Conservation (phyloP, 2,329 filamentous ascomycete genomes). For the Penicillium sp. region DNA sequence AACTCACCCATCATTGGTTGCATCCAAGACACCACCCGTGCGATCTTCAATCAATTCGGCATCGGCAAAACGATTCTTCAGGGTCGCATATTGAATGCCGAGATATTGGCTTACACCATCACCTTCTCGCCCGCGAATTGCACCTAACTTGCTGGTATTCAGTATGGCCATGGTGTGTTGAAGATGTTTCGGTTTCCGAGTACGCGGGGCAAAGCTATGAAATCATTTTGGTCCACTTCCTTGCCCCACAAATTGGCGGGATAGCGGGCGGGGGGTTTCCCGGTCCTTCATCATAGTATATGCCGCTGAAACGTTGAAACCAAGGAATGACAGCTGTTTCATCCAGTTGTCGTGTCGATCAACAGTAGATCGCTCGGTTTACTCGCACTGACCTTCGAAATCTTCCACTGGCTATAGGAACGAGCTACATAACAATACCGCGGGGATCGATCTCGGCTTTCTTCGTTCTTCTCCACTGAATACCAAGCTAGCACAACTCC, state of each 20-base stretch:
- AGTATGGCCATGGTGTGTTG: slow-evolving; percentile 6
- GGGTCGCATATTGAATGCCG: slow-evolving; percentile 40
- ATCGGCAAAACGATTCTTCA: slow-evolving; percentile 36
- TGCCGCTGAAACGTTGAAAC: no score
- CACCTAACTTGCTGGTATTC: slow-evolving; percentile 29
- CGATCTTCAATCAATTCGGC: slow-evolving; percentile 31
- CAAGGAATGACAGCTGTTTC: no score
- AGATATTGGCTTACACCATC: slow-evolving; percentile 35
- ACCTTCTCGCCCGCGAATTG: slow-evolving; percentile 15
- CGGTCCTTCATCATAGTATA: no score
- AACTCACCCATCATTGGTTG: slow-evolving; percentile 38
- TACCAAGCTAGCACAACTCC: no score
- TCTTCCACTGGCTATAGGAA: no score
- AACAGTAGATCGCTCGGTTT: no score
- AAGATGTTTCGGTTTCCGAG: background rate
- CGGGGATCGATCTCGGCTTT: no score
- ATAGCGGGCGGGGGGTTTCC: no score
- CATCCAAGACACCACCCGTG: slow-evolving; percentile 29
- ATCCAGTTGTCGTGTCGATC: no score
- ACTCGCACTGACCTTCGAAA: no score
- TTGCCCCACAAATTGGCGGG: background rate
- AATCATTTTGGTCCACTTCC: background rate
- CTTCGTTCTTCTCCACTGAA: no score
- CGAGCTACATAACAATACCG: no score
- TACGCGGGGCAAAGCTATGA: background rate